Evolutionary conservation across 805 yeast genomes (phyloP), one percentile per base, ranked within the genome.

Genomic region (Brettanomyces sp.): DNA sequence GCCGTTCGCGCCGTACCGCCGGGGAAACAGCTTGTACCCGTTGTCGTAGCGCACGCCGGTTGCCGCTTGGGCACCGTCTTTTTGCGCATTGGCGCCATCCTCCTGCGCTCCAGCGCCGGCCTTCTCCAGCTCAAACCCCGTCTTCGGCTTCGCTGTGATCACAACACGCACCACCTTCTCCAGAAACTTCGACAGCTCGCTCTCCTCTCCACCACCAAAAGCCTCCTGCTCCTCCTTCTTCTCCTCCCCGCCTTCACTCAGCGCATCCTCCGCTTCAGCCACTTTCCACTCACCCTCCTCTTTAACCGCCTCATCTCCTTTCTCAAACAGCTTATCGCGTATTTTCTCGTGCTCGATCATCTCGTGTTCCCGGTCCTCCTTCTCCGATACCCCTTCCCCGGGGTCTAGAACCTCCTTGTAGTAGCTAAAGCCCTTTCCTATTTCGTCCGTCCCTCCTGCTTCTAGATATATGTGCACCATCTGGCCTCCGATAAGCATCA

Each of bases 1-100:
- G 13, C 60, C 60, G 48, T 54, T 59, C 14, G 52, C 30, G 6
- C 65, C 66, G 36, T 59, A 63, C n/a, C 42, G 49, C 41, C 65
- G 52, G 3, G 45, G 39, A 5, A n/a, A 41, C 24, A 41, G 43
- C 11, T 32, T 28, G 28, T 30, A 41, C 12, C 12, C 18, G n/a
- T 28, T 18, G n/a, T 41, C 37, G 13, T 28, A 18, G 7, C 24
- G 21, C 25, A 18, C 25, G 18, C 18, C 18, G 18, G 18, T n/a
- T 11, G 44, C 47, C 24, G 53, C 45, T 4, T 49, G 8, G 12
- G 46, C 24, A 8, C 46, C 49, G 11, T 36, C 18, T 18, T 18
- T 18, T 18, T 18, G 18, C 18, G 18, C 18, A 18, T 18, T 2
- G 18, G 18, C 18, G 18, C 18, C 18, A 18, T 18, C 18, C 2